These are phyloP conservation scores for Clavaria fumosa DNA, from an alignment of 768 basidiomycete genomes.

Conservation along the genomic window DNA sequence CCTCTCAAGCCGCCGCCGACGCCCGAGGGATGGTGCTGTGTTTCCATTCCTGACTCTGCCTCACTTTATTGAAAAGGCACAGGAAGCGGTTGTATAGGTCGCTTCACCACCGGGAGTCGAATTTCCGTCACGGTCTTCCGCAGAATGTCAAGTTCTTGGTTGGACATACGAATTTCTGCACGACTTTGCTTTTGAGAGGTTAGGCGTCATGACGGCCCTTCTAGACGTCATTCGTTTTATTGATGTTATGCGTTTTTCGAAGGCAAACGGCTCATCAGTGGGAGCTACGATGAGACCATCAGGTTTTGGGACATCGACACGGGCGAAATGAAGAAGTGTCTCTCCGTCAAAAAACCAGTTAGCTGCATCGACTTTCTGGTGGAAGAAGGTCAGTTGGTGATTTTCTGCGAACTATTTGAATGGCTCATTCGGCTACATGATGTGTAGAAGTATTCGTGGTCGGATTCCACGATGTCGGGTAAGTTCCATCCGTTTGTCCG, in stretches of 20 bases:
- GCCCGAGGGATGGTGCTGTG: slow-evolving; percentile 54
- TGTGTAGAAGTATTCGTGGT: slow-evolving; percentile 71
- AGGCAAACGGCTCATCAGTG: slow-evolving; percentile 73
- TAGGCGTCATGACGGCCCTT: not conserved
- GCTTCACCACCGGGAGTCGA: slow-evolving; percentile 73
- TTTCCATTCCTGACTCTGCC: not conserved
- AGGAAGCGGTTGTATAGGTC: slow-evolving; percentile 58
- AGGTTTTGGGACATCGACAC: slow-evolving; percentile 78
- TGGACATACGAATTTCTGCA: slow-evolving; percentile 82
- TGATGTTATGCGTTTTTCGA: not conserved
- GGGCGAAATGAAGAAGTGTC: slow-evolving; percentile 50
- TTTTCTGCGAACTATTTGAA: not conserved
- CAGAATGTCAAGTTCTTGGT: slow-evolving; percentile 65
- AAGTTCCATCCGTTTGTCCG: slow-evolving; percentile 12
- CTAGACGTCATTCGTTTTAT: not conserved
- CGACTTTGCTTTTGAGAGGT: slow-evolving; percentile 51
- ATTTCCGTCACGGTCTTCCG: slow-evolving; percentile 61
- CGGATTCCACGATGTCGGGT: slow-evolving; percentile 89
- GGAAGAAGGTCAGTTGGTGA: slow-evolving; percentile 43
- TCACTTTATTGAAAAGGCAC: not conserved
- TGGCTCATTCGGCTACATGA: slow-evolving; percentile 1
- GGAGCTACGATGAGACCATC: slow-evolving; percentile 85
- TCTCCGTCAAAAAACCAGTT: slow-evolving; percentile 79
- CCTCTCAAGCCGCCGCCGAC: slow-evolving; percentile 44
- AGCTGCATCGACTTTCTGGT: slow-evolving; percentile 79